Evolutionary conservation across 305 asterid species (phyloP), one percentile per base, ranked within the genome.

Genomic region (Ajuga reptans): DNA sequence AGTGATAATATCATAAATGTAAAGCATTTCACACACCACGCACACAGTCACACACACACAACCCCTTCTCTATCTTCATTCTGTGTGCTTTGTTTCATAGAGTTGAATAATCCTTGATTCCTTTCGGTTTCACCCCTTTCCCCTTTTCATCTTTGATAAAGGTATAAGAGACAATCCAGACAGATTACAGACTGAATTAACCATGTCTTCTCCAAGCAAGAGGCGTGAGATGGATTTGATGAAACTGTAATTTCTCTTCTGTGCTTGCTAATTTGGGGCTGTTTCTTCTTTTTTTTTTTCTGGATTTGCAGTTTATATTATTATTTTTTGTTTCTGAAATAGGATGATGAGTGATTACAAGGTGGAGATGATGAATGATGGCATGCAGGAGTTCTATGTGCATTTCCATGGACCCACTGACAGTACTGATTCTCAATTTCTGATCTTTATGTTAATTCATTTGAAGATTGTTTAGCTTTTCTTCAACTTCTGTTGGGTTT

Each of bases 321-420:
- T 54, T 27, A 27, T 3, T 47, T 47, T 4, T n/a, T n/a, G n/a
- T n/a, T n/a, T n/a, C n/a, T n/a, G n/a, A n/a, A n/a, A 66, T 76
- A 85, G 91, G 86, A 83, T 85, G 91, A 83, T 83, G 88, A 80
- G 85, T 70, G 91, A 85, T 80, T 85, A 81, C 84, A 83, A 81
- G 80, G 91, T 85, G 80, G 91, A 85, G 81, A 81, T 82, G 88
- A 82, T 85, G 67, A 81, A 83, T 72, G 91, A 85, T 79, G 88
- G 84, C 50, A 83, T 81, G 83, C 86, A 83, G 70, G 84, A 80
- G 78, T 85, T 85, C 64, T 83, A 76, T 81, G 91, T 85, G 68
- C 84, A 78, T 52, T 83, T 85, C 75, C 77, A 80, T 69, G 91
- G 91, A 60, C 91, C 91, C 55, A 78, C 9, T 49, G 91, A 85